These are phyloP conservation scores for Aphanomyces invadans DNA, from an alignment of 352 stramenopile species.

Conservation along the genomic window DNA sequence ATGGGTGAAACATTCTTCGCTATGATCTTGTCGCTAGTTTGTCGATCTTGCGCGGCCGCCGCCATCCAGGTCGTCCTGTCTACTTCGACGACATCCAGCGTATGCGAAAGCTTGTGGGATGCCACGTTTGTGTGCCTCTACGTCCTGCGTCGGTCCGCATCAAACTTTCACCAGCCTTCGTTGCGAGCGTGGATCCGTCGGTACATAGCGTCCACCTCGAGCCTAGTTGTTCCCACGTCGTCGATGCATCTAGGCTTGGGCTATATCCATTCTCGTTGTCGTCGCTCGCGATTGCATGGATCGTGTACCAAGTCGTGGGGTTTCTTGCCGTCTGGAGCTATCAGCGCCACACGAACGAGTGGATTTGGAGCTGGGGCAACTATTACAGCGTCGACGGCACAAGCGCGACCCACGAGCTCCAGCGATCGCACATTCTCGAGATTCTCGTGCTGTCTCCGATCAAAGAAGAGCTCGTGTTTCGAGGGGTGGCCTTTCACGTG, in stretches of 20 bases:
- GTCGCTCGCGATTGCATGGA: not conserved
- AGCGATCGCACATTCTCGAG: constrained; percentile 1
- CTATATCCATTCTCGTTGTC: not conserved
- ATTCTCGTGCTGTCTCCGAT: constrained; percentile 21
- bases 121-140: constrained; percentile 3
- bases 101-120: constrained; percentile 3
- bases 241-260: not conserved
- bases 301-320: constrained; percentile 15
- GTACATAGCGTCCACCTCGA: not conserved
- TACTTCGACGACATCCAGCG: not conserved
- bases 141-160: constrained; percentile 3
- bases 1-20: constrained; percentile 18
- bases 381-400: not conserved
- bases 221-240: not conserved
- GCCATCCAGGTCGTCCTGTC: not conserved
- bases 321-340: not conserved
- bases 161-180: constrained; percentile 11
- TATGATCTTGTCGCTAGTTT: constrained; percentile 14
- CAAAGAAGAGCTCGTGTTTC: constrained; percentile 24
- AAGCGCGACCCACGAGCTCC: not conserved
- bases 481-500: constrained; percentile 12
- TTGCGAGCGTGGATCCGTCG: not conserved
- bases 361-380: constrained; percentile 10
- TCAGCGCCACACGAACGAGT: not conserved
- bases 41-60: not conserved